These are phyloP conservation scores for Blastobotrys niveus DNA, from an alignment of 1,139 yeast species.

Conservation along the genomic window DNA sequence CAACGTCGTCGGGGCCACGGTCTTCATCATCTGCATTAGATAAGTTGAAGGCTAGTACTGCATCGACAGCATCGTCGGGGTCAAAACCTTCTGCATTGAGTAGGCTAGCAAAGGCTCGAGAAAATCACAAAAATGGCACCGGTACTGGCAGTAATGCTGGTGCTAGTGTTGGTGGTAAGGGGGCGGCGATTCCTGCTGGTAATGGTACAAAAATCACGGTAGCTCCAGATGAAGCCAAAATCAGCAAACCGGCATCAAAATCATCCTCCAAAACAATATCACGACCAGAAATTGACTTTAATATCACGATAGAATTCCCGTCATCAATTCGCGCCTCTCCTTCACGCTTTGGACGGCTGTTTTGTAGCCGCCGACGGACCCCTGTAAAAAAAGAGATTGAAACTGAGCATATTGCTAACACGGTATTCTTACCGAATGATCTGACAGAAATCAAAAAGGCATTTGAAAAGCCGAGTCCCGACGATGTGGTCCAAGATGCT, in stretches of 20 bases:
- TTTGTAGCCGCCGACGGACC: conserved; percentile 8
- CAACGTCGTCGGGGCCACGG: background rate
- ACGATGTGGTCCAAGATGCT: conserved; percentile 61
- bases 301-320: conserved; percentile 2
- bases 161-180: background rate
- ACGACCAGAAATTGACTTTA: conserved; percentile 10
- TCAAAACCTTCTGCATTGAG: conserved; percentile 12
- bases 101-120: conserved; percentile 12
- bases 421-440: conserved; percentile 33
- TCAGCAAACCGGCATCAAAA: conserved; percentile 7
- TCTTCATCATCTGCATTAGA: background rate
- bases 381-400: background rate
- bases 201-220: conserved; percentile 5
- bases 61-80: background rate
- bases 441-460: conserved; percentile 42
- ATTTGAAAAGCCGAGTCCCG: conserved; percentile 75
- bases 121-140: conserved; percentile 2
- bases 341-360: conserved; percentile 13
- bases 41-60: background rate
- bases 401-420: conserved; percentile 35
- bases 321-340: conserved; percentile 9
- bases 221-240: conserved; percentile 10
- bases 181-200: too few species aligned
- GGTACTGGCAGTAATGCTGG: background rate
- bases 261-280: background rate